A percentile compares a stretch with the other conserved stretches of the same genome.
Evolutionary conservation across 495 filamentous ascomycete species (phyloP).

Genomic region (Penicillium chermesinum): DNA sequence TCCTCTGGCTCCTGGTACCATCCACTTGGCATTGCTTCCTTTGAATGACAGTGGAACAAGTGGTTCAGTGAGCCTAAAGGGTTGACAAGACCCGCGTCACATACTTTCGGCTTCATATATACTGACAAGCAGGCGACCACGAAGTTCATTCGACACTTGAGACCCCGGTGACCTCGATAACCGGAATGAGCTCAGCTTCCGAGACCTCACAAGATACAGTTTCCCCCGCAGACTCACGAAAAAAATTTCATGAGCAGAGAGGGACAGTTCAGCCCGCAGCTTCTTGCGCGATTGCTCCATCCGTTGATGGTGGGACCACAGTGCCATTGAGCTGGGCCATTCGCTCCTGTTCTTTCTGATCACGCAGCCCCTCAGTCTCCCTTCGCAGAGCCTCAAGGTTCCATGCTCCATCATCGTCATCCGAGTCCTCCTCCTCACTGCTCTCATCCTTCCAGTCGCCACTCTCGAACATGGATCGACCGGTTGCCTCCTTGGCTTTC

Average conservation of each 20-base stretch:
- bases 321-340: slow-evolving; percentile 32
- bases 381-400: slow-evolving; percentile 70
- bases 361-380: slow-evolving; percentile 61
- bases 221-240: slow-evolving; percentile 30
- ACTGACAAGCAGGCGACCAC: slow-evolving; percentile 9
- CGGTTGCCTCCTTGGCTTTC: slow-evolving; percentile 90
- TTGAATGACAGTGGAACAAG: slow-evolving; percentile 3
- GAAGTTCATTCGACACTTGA: slow-evolving; percentile 25
- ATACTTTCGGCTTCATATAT: slow-evolving; percentile 3
- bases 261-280: slow-evolving; percentile 27
- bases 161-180: slow-evolving; percentile 22
- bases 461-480: slow-evolving; percentile 89
- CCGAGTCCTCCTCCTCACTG: slow-evolving; percentile 53
- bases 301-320: slow-evolving; percentile 18
- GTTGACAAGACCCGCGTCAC: slow-evolving; percentile 16
- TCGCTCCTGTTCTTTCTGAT: slow-evolving; percentile 42
- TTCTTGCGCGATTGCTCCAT: slow-evolving; percentile 22
- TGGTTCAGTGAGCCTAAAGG: slow-evolving; percentile 6
- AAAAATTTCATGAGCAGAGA: slow-evolving; percentile 18
- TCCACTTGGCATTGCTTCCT: slow-evolving; percentile 4
- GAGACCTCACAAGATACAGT: slow-evolving; percentile 16
- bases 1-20: slow-evolving; percentile 14
- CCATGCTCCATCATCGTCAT: slow-evolving; percentile 54
- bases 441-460: slow-evolving; percentile 81
- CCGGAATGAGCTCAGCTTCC: slow-evolving; percentile 20